Evolutionary conservation across 2,329 filamentous ascomycete genomes (phyloP).

Genomic region (Paramyrothecium roridum): DNA sequence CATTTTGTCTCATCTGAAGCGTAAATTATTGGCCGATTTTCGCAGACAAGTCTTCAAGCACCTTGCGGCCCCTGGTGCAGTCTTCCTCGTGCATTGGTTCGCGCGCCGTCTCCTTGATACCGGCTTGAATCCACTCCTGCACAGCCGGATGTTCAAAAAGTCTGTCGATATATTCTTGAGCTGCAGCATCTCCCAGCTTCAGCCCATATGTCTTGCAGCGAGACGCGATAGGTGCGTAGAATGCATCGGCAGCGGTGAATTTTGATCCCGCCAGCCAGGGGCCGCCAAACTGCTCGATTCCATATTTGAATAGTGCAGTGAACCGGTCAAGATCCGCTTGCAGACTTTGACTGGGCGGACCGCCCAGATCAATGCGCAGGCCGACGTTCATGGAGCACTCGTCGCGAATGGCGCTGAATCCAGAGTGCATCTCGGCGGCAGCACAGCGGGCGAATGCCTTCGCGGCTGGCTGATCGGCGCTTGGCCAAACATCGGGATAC

Average conservation of each 20-base stretch:
- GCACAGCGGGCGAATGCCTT: conserved; percentile 41
- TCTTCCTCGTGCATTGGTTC: conserved; percentile 34
- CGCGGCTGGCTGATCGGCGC: conserved; percentile 22
- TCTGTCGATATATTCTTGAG: conserved; percentile 28
- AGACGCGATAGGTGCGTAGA: conserved; percentile 38
- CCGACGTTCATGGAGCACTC: conserved; percentile 41
- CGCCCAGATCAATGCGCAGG: conserved; percentile 28
- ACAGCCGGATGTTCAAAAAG: conserved; percentile 31
- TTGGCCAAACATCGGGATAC: conserved; percentile 39
- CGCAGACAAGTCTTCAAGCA: conserved; percentile 23
- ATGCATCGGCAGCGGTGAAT: conserved; percentile 37
- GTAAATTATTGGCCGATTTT: neutral
- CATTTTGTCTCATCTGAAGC: no score
- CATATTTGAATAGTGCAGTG: conserved; percentile 32
- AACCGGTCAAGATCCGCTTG: conserved; percentile 32
- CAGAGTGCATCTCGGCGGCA: conserved; percentile 44
- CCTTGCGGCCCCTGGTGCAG: conserved; percentile 24
- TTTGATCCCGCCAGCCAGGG: conserved; percentile 35
- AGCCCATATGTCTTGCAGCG: conserved; percentile 34
- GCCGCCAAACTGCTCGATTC: conserved; percentile 34
- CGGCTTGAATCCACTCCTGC: conserved; percentile 32
- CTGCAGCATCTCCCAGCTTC: conserved; percentile 19
- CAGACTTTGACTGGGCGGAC: conserved; percentile 21
- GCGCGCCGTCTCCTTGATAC: conserved; percentile 31
- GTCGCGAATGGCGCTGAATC: conserved; percentile 35